Evolutionary conservation across 495 filamentous ascomycete genomes (phyloP).

Genomic region (Penicillium samsonianum): DNA sequence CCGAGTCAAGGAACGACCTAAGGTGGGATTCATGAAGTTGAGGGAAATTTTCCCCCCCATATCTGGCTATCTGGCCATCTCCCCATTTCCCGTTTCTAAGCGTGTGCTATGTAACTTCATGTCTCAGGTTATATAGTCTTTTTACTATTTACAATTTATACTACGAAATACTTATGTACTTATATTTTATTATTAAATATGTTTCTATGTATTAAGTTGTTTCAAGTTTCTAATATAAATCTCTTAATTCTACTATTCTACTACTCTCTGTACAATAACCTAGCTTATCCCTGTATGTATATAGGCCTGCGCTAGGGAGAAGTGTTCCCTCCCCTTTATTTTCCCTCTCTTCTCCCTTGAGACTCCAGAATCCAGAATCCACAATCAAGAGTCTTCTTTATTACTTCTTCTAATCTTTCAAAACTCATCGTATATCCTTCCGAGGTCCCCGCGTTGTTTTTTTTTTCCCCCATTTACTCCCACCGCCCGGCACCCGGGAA

Average conservation of each 20-base stretch:
- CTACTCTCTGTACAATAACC: too few species aligned
- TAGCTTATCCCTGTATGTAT: conserved; percentile 2
- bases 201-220: too few species aligned
- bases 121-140: background rate
- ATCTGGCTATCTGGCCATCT: background rate
- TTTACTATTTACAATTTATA: too few species aligned
- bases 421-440: too few species aligned
- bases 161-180: too few species aligned
- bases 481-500: conserved; percentile 12
- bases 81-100: background rate
- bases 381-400: background rate
- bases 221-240: background rate
- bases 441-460: conserved; percentile 13
- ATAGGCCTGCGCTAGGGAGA: conserved; percentile 10
- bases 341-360: background rate
- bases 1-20: conserved; percentile 10
- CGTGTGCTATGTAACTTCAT: background rate
- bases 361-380: background rate
- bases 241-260: too few species aligned
- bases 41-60: background rate
- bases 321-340: background rate
- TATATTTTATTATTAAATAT: too few species aligned
- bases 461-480: conserved; percentile 2
- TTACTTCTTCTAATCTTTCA: background rate
- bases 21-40: conserved; percentile 1